Evolutionary conservation across 1,139 yeast species (phyloP).

Genomic region (Yamadazyma friedrichii): DNA sequence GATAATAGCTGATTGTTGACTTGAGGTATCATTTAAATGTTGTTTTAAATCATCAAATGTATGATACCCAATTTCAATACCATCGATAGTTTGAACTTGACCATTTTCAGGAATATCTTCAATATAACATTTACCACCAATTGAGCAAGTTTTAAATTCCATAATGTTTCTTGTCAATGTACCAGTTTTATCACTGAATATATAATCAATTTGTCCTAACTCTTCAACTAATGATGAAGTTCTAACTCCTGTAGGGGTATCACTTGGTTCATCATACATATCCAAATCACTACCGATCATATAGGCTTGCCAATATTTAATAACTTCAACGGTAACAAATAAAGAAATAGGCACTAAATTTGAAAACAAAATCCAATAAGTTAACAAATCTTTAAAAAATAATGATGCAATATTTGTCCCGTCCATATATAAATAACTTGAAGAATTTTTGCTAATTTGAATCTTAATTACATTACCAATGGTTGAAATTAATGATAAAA

Average conservation of each 20-base stretch:
- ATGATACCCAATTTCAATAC: slow-evolving; percentile 78
- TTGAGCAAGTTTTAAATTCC: slow-evolving; percentile 94
- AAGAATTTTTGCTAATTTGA: slow-evolving; percentile 48
- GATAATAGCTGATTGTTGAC: slow-evolving; percentile 61
- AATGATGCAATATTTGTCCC: slow-evolving; percentile 67
- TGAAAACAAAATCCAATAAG: slow-evolving; percentile 95
- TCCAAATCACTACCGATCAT: slow-evolving; percentile 94
- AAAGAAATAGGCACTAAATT: slow-evolving; percentile 93
- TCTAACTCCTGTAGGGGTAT: slow-evolving; percentile 92
- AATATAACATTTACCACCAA: slow-evolving; percentile 89
- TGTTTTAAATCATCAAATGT: slow-evolving; percentile 59
- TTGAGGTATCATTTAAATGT: slow-evolving; percentile 32
- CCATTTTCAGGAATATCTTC: slow-evolving; percentile 91
- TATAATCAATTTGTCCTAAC: slow-evolving; percentile 91
- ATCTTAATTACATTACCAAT: slow-evolving; percentile 82
- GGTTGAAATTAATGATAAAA: slow-evolving; percentile 75
- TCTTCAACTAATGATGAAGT: slow-evolving; percentile 96
- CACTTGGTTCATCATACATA: slow-evolving; percentile 82
- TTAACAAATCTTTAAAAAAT: slow-evolving; percentile 83
- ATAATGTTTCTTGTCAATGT: slow-evolving; percentile 91
- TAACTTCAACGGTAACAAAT: slow-evolving; percentile 93
- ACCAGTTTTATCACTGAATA: slow-evolving; percentile 96
- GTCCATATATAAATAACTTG: slow-evolving; percentile 66
- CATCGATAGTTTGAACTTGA: slow-evolving; percentile 67
- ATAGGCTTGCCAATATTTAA: slow-evolving; percentile 92